phyloP scores from a whole-genome alignment of 345 rosid species.

The Heritiera fomes region DNA sequence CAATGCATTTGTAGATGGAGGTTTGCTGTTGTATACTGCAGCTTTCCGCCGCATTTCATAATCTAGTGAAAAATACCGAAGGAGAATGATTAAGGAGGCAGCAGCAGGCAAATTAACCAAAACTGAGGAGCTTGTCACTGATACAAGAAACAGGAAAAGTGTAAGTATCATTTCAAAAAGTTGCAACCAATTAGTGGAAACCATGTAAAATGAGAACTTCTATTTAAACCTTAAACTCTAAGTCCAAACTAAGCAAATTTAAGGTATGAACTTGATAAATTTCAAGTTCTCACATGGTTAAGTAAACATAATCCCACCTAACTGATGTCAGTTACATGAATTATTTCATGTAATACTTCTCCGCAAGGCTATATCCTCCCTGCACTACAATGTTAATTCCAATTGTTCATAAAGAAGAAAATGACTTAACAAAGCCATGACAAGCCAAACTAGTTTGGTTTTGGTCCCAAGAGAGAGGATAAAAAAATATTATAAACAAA shows the following conservation, averaged over 20 bases:
- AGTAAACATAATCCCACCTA: neutral
- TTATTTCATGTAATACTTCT: neutral
- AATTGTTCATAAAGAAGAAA: neutral
- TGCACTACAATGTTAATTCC: neutral
- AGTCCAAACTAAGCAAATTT: neutral
- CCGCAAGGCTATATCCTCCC: neutral
- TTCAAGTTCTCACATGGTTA: neutral
- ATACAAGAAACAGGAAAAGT: slow-evolving; percentile 21
- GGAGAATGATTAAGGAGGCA: slow-evolving; percentile 67
- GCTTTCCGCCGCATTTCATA: slow-evolving; percentile 78
- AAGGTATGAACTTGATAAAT: neutral
- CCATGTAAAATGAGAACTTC: neutral
- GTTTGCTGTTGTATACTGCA: slow-evolving; percentile 61
- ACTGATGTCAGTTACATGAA: neutral
- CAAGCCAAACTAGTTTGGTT: neutral
- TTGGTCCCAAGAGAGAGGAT: neutral
- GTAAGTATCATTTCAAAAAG: neutral
- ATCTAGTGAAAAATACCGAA: slow-evolving; percentile 84
- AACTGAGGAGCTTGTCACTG: slow-evolving; percentile 98
- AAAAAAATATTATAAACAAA: neutral
- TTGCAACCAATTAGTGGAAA: neutral
- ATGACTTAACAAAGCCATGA: neutral
- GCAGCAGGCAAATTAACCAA: slow-evolving; percentile 96
- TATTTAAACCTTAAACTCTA: neutral
- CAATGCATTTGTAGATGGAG: slow-evolving; percentile 32